Evolutionary conservation across 106 monocot species (phyloP).

Genomic region (Cymbidium sinense): DNA sequence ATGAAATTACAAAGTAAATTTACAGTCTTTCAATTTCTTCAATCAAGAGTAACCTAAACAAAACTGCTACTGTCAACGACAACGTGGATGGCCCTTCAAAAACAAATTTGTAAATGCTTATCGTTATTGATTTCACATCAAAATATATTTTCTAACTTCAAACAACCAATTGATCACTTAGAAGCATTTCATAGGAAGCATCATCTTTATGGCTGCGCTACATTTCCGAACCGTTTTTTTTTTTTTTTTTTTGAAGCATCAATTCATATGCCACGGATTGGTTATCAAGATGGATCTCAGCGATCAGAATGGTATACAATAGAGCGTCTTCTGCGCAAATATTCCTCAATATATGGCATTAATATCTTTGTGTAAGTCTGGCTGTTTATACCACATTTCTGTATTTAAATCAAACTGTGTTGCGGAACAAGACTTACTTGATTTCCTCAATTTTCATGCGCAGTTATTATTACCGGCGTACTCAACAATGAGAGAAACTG

Average conservation of each 20-base stretch:
- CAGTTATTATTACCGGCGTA: conserved; percentile 5
- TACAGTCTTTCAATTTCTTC: too few species aligned
- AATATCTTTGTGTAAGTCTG: conserved; percentile 72
- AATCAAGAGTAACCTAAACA: too few species aligned
- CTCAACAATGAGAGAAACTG: background rate
- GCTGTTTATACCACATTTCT: background rate
- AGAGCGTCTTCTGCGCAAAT: conserved; percentile 84
- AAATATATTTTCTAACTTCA: too few species aligned
- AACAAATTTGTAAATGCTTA: too few species aligned
- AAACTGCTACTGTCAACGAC: too few species aligned
- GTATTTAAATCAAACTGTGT: background rate
- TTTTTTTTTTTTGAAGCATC: conserved; percentile 39
- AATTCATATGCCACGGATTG: conserved; percentile 92
- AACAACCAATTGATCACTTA: too few species aligned
- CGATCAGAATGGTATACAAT: conserved; percentile 85
- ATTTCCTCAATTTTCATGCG: background rate
- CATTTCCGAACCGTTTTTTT: background rate
- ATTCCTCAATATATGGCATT: conserved; percentile 63
- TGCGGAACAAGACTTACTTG: background rate
- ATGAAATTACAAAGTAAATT: too few species aligned
- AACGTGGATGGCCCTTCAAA: too few species aligned
- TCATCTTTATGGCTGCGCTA: too few species aligned
- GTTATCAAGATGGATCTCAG: conserved; percentile 75
- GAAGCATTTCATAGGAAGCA: too few species aligned
- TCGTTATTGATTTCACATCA: too few species aligned